phyloP scores from a whole-genome alignment of 345 rosid genomes.

The Raphanus sativus region DNA sequence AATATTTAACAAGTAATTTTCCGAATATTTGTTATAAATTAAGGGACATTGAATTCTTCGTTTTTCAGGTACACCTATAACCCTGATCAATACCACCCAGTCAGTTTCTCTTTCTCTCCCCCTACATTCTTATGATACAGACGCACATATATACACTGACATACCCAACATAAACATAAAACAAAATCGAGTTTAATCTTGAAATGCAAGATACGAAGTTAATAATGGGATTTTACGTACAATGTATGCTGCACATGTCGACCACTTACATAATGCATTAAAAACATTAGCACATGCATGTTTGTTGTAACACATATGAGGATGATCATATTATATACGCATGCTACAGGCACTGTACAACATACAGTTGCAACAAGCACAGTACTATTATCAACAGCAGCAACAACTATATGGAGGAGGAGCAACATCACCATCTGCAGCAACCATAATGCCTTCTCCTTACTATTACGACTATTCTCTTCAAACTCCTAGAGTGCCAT shows the following conservation, averaged over 20 bases:
- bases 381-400: constrained; percentile 61
- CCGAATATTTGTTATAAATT: background rate
- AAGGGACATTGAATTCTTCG: constrained; percentile 23
- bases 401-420: constrained; percentile 45
- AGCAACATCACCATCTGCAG: constrained; percentile 40
- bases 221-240: constrained; percentile 33
- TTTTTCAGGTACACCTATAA: constrained; percentile 62
- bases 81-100: constrained; percentile 73
- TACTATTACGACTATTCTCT: constrained; percentile 65
- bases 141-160: constrained; percentile 3
- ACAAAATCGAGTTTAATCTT: constrained; percentile 23
- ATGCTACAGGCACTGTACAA: constrained; percentile 51
- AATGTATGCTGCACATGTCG: constrained; percentile 29
- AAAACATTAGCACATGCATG: constrained; percentile 36
- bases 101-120: constrained; percentile 34
- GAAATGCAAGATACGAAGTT: constrained; percentile 21
- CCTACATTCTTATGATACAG: background rate
- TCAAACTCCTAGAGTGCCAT: constrained; percentile 59
- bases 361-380: constrained; percentile 64
- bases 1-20: background rate
- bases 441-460: constrained; percentile 50
- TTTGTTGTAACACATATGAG: constrained; percentile 11
- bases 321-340: constrained; percentile 10
- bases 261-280: constrained; percentile 34
- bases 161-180: constrained; percentile 1